Conservation (phyloP, 805 yeast genomes). For the Yarrowia bubula region DNA sequence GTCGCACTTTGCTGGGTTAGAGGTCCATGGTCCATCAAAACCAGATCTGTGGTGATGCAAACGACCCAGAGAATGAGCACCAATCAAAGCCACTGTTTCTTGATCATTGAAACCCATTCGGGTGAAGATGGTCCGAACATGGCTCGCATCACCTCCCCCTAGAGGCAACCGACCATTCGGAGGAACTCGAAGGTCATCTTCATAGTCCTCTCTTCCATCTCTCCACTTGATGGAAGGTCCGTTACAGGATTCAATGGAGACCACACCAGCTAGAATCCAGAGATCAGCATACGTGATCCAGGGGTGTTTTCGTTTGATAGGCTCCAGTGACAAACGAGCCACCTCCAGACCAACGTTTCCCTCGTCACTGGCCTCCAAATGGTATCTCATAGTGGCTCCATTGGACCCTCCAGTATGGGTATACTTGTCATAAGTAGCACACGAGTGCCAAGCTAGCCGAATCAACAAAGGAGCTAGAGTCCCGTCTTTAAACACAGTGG, state of each 20-base stretch:
- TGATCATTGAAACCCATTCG: conserved; percentile 61
- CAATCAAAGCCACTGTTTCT: conserved; percentile 59
- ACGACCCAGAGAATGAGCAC: conserved; percentile 62
- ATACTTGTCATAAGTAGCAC: conserved; percentile 71
- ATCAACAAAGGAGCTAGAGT: conserved; percentile 73
- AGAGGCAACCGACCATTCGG: conserved; percentile 63
- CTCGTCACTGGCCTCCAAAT: conserved; percentile 45
- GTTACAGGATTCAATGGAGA: conserved; percentile 58
- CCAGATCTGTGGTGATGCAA: conserved; percentile 66
- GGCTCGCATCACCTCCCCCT: conserved; percentile 53
- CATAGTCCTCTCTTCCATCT: conserved; percentile 63
- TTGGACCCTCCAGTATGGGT: conserved; percentile 53
- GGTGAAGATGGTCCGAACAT: conserved; percentile 52
- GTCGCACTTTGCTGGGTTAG: conserved; percentile 67
- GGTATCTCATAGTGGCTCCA: conserved; percentile 55
- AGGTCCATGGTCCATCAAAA: conserved; percentile 89
- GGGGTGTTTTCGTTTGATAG: conserved; percentile 55
- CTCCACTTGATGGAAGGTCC: conserved; percentile 76
- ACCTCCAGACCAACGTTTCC: conserved; percentile 50
- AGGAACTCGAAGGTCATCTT: conserved; percentile 54
- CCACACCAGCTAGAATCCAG: conserved; percentile 69
- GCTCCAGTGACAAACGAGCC: conserved; percentile 57
- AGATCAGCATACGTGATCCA: conserved; percentile 64
- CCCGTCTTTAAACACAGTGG: conserved; percentile 50
- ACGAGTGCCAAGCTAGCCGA: conserved; percentile 81